phyloP scores from a whole-genome alignment of 352 stramenopile species.

The Pythium guiyangense region DNA sequence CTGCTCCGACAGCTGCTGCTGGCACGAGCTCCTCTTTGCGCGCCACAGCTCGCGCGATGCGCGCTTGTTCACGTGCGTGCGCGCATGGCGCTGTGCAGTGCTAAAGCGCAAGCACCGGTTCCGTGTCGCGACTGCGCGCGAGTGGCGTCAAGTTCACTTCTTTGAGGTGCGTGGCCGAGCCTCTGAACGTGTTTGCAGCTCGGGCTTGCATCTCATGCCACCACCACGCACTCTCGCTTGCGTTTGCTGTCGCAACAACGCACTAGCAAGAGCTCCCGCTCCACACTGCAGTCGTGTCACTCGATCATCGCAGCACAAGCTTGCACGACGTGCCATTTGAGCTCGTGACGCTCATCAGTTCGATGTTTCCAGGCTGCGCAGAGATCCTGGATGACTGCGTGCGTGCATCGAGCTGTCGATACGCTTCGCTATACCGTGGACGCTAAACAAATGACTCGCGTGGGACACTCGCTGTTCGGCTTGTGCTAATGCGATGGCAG shows the following conservation, averaged over 20 bases:
- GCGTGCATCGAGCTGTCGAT: not conserved
- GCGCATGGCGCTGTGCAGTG: slow-evolving; percentile 30
- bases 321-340: slow-evolving; percentile 23
- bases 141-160: slow-evolving; percentile 38
- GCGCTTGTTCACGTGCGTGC: slow-evolving; percentile 40
- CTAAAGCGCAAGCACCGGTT: slow-evolving; percentile 43
- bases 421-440: not conserved
- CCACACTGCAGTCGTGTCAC: slow-evolving; percentile 25
- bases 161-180: slow-evolving; percentile 39
- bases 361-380: slow-evolving; percentile 15
- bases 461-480: no score
- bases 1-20: slow-evolving; percentile 16
- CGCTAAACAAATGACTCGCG: not conserved
- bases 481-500: slow-evolving; percentile 4
- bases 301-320: slow-evolving; percentile 13
- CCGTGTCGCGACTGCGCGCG: slow-evolving; percentile 12
- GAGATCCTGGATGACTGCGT: slow-evolving; percentile 27
- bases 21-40: slow-evolving; percentile 31
- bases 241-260: not conserved
- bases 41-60: slow-evolving; percentile 2
- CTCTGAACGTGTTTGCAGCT: not conserved
- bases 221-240: not conserved
- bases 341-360: slow-evolving; percentile 25
- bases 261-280: slow-evolving; percentile 37
- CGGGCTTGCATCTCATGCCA: not conserved